Conservation (phyloP, 1,284 basidiomycete species). For the Cryptococcus maquisensis region DNA sequence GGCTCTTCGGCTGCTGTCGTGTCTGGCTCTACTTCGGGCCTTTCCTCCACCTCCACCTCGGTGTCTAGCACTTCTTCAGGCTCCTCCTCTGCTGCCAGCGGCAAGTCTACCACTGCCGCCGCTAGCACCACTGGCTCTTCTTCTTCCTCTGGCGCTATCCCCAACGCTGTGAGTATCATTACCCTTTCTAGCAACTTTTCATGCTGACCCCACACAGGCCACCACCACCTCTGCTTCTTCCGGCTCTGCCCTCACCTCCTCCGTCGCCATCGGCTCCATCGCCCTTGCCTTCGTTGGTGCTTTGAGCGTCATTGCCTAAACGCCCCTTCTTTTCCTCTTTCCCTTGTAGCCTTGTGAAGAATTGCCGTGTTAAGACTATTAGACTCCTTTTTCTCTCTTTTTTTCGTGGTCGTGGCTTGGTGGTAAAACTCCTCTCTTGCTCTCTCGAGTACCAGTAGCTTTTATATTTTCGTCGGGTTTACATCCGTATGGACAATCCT, state of each 20-base stretch:
- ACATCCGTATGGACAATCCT: not conserved
- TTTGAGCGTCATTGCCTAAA: slow-evolving; percentile 15
- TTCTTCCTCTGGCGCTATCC: slow-evolving; percentile 7
- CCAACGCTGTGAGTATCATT: slow-evolving; percentile 4
- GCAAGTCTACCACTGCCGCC: slow-evolving; percentile 4
- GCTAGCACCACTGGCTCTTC: slow-evolving; percentile 2
- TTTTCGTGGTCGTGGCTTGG: not conserved
- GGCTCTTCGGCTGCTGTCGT: not conserved
- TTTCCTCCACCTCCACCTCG: slow-evolving; percentile 2
- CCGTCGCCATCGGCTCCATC: slow-evolving; percentile 15
- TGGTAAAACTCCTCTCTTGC: not conserved
- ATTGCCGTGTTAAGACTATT: not conserved
- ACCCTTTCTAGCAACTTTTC: not conserved
- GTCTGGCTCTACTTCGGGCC: not conserved
- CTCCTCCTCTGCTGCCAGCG: slow-evolving; percentile 2
- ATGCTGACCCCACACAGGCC: slow-evolving; percentile 1
- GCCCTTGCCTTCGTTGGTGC: slow-evolving; percentile 20
- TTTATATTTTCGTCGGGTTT: not conserved
- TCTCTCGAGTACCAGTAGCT: not conserved
- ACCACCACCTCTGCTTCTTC: slow-evolving; percentile 1
- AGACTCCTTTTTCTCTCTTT: not conserved
- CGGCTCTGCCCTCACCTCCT: slow-evolving; percentile 1
- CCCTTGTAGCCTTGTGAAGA: not conserved
- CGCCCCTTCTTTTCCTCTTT: not conserved
- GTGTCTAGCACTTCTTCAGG: slow-evolving; percentile 4